Base-by-base conservation (phyloP, 75 land plant genomes). In the Pinus albicaulis region DNA sequence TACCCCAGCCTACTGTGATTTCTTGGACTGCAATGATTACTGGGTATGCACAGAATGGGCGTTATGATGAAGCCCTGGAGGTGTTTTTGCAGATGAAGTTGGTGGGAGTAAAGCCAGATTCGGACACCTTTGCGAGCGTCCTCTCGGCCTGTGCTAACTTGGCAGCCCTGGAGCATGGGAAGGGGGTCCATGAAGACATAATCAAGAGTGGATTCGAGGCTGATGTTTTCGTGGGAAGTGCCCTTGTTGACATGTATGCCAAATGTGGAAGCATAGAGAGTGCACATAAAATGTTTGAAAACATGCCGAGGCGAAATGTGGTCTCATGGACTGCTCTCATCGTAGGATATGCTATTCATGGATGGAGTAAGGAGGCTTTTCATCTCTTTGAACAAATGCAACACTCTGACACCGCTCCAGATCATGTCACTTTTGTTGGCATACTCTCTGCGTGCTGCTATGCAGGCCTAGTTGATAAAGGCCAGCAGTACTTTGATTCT, bases 221-320 rank as follows among this genome's bases (percentile, higher is more conserved):
- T 24, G 64, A 61, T 13, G 64, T 2, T 3, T 25, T 61, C 12
- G 64, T 48, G 12, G 53, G 53, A 48, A 87, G 82, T 61, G 76
- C 81, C 14, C 76, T 87, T 61, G 58, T 87, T 28, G 82, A 80
- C 6, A 79, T 82, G 86, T 87, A 87, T 81, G 80, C 83, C 56
- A 87, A 68, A 81, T 84, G 86, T 78, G 89, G 86, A 15, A 19
- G 11, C 5, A 36, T 86, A 17, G 56, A 64, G 19, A 80, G 80
- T 53, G 55, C 88, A 13, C 72, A 73, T 5, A 34, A 31, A 31
- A 81, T 80, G 22, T 83, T 83, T 59, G 73, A 71, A 7, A 63
- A 44, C 7, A 82, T 86, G 81, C 57, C 59, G 4, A n/a, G 41
- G 3, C 76, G 75, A 55, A 84, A 86, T 76, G 44, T 84, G 41